A percentile compares a stretch with the other conserved stretches of the same genome.
These are phyloP conservation scores for Allantophomopsis lycopodina DNA, from an alignment of 2,329 filamentous ascomycete genomes.

Conservation along the genomic window DNA sequence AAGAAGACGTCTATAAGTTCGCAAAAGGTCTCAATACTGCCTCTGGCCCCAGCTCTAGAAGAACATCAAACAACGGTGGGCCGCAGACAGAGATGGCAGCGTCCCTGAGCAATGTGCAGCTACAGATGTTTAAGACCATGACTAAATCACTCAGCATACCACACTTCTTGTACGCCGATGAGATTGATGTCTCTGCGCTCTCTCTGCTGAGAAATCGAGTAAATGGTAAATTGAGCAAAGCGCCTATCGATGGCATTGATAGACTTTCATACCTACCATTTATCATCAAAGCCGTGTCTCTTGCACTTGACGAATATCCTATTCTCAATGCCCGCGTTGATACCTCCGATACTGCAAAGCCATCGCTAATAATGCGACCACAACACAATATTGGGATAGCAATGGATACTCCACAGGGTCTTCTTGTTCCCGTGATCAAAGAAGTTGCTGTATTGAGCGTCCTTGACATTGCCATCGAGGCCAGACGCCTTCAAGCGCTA, in stretches of 20 bases:
- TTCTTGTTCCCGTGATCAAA: conserved; percentile 84
- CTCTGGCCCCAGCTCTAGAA: conserved; percentile 3
- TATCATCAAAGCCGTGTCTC: conserved; percentile 87
- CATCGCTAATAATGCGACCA: conserved; percentile 62
- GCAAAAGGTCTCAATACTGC: conserved; percentile 34
- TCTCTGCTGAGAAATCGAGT: conserved; percentile 59
- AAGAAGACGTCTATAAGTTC: conserved; percentile 77
- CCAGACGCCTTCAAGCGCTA: conserved; percentile 58
- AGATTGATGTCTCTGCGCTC: conserved; percentile 69
- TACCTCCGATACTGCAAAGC: conserved; percentile 40
- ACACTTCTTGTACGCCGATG: conserved; percentile 90
- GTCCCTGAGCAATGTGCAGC: conserved; percentile 65
- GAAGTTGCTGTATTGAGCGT: conserved; percentile 70
- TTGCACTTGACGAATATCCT: conserved; percentile 70
- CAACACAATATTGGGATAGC: conserved; percentile 93
- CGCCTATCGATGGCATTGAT: conserved; percentile 24
- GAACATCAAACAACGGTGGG: conserved; percentile 7
- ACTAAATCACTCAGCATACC: conserved; percentile 82
- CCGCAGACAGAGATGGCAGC: conserved; percentile 54
- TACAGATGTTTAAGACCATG: conserved; percentile 97
- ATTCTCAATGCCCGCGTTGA: conserved; percentile 82
- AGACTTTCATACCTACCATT: conserved; percentile 89
- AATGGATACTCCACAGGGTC: conserved; percentile 81
- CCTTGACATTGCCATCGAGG: conserved; percentile 62
- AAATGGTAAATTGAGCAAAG: conserved; percentile 43